These are phyloP conservation scores for Paecilomyces dactylethromorphus DNA, from an alignment of 2,329 filamentous ascomycete species.

Conservation along the genomic window DNA sequence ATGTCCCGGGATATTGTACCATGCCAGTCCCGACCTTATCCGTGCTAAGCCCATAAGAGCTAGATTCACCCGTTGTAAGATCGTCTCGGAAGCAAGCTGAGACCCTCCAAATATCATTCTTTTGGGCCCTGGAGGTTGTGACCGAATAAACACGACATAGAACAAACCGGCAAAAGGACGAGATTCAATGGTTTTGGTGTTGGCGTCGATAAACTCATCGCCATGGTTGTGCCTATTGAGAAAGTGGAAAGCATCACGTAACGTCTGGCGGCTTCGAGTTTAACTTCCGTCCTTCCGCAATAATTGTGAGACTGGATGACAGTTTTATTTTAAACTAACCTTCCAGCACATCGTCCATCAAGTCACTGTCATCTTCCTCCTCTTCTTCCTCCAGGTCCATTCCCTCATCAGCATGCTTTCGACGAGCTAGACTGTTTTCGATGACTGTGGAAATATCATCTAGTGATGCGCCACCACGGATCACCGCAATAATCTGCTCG, in stretches of 20 bases:
- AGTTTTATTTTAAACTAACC: background rate
- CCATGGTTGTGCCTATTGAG: background rate
- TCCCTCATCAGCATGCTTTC: background rate
- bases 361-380: background rate
- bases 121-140: background rate
- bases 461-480: conserved; percentile 16
- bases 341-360: background rate
- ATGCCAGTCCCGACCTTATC: background rate
- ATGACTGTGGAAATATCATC: background rate
- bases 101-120: background rate
- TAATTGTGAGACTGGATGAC: background rate
- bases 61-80: background rate
- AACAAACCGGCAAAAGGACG: background rate
- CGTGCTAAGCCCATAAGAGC: background rate
- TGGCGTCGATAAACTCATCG: background rate
- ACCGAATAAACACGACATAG: background rate
- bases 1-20: background rate
- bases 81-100: background rate
- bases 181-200: background rate
- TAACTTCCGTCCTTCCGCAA: background rate
- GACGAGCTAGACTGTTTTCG: background rate
- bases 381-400: background rate
- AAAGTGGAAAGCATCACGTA: background rate
- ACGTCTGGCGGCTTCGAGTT: background rate
- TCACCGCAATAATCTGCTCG: conserved; percentile 18